phyloP scores from a whole-genome alignment of 2,329 filamentous ascomycete genomes.

The Zymoseptoria passerinii region DNA sequence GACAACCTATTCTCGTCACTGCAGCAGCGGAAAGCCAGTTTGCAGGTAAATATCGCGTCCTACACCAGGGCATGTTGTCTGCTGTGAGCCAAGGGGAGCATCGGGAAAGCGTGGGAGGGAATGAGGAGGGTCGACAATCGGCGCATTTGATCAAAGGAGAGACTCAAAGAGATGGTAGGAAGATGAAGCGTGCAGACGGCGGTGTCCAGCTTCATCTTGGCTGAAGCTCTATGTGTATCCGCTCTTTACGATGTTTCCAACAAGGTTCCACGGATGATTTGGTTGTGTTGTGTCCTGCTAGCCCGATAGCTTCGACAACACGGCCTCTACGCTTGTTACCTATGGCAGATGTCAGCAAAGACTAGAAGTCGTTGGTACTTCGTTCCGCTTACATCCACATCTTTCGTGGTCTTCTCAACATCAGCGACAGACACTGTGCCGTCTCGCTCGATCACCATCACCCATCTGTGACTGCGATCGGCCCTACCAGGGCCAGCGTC shows the following conservation, averaged over 20 bases:
- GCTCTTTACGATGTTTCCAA: background rate
- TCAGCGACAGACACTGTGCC: constrained; percentile 77
- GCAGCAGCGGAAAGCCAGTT: background rate
- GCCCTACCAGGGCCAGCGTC: constrained; percentile 57
- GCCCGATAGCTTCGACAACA: constrained; percentile 21
- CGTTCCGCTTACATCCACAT: constrained; percentile 37
- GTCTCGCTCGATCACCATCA: constrained; percentile 67
- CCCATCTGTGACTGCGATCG: constrained; percentile 70
- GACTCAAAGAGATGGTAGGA: background rate
- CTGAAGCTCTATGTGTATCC: background rate
- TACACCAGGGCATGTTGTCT: background rate
- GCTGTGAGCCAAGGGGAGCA: background rate
- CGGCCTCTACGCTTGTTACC: constrained; percentile 22
- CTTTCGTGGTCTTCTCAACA: constrained; percentile 51
- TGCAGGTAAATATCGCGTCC: background rate
- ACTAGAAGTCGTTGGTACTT: background rate
- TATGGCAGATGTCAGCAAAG: constrained; percentile 1
- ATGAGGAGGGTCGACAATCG: background rate
- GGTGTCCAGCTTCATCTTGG: no score
- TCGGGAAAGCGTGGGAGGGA: background rate
- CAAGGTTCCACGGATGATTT: background rate
- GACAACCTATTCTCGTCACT: background rate
- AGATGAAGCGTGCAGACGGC: no score
- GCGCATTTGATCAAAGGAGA: background rate
- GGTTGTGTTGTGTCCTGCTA: background rate